phyloP scores from a whole-genome alignment of 208 protist genomes.

The Herpetomonas muscarum region DNA sequence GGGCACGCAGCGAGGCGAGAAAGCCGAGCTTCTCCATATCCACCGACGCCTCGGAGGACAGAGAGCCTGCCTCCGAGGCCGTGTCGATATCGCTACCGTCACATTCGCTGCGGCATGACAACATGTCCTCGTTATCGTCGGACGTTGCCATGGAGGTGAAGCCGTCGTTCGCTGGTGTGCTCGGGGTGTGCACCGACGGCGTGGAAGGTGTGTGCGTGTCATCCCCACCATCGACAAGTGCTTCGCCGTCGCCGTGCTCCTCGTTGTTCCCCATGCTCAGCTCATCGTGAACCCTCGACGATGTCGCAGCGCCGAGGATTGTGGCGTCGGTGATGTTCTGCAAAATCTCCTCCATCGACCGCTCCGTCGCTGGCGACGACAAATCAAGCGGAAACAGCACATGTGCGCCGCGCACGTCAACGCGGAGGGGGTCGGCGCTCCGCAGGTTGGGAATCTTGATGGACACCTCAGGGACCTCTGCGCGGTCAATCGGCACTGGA shows the following conservation, averaged over 20 bases:
- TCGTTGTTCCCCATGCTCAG: background rate
- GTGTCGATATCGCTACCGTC: slow-evolving; percentile 31
- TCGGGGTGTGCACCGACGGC: slow-evolving; percentile 9
- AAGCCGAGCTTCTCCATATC: slow-evolving; percentile 20
- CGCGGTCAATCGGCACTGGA: slow-evolving; percentile 53
- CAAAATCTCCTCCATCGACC: slow-evolving; percentile 44
- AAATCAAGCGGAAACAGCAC: slow-evolving; percentile 39
- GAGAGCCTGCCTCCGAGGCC: slow-evolving; percentile 6
- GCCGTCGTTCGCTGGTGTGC: slow-evolving; percentile 9
- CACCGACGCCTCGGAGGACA: slow-evolving; percentile 15
- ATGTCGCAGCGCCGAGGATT: slow-evolving; percentile 42
- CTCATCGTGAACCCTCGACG: background rate
- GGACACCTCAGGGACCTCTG: slow-evolving; percentile 36
- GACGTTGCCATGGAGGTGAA: background rate
- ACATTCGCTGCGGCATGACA: slow-evolving; percentile 61
- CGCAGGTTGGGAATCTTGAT: slow-evolving; percentile 69
- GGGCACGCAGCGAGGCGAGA: slow-evolving; percentile 40
- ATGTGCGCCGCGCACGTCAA: slow-evolving; percentile 20
- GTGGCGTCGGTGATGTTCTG: slow-evolving; percentile 38
- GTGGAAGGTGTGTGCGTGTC: too few species aligned
- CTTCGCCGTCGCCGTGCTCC: slow-evolving; percentile 11
- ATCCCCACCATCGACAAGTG: too few species aligned
- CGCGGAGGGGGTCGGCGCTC: slow-evolving; percentile 35
- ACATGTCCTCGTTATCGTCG: slow-evolving; percentile 45
- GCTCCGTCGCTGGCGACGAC: slow-evolving; percentile 14